These are phyloP conservation scores for Sistotremastrum suecicum DNA, from an alignment of 768 basidiomycete species.

Conservation along the genomic window DNA sequence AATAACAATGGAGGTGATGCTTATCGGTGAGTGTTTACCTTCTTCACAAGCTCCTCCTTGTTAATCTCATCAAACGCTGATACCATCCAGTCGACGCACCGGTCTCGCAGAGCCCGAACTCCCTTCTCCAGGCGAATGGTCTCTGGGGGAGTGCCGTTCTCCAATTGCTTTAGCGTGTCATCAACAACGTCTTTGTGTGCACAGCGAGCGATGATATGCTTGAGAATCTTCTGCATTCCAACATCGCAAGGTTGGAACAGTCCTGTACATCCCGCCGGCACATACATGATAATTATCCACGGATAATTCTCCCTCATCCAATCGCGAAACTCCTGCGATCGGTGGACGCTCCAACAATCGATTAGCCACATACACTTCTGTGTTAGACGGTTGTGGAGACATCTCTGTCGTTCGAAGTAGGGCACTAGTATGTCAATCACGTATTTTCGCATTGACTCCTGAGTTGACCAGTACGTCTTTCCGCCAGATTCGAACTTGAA, in stretches of 20 bases:
- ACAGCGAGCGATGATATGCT: constrained; percentile 4
- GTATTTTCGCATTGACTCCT: neutral
- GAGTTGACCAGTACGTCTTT: neutral
- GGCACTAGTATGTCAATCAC: constrained; percentile 4
- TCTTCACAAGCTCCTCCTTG: too few species aligned
- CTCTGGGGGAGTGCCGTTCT: too few species aligned
- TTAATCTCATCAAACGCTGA: too few species aligned
- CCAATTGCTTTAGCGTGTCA: constrained; percentile 4
- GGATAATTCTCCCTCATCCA: constrained; percentile 21
- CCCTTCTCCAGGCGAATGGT: too few species aligned
- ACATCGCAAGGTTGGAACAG: constrained; percentile 11
- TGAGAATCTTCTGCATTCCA: constrained; percentile 8
- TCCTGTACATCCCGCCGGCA: constrained; percentile 21
- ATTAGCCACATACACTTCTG: constrained; percentile 5
- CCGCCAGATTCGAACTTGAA: constrained; percentile 9
- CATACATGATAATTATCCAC: constrained; percentile 16
- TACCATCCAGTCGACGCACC: too few species aligned
- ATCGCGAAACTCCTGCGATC: constrained; percentile 17
- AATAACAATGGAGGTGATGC: too few species aligned
- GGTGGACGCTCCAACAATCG: constrained; percentile 17
- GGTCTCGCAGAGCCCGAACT: too few species aligned
- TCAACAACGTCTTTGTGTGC: constrained; percentile 5
- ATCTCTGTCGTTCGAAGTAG: constrained; percentile 11
- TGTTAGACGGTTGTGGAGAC: constrained; percentile 1
- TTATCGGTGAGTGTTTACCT: too few species aligned